Evolutionary conservation across 2,329 filamentous ascomycete species (phyloP), one percentile per base, ranked within the genome.

Genomic region (Botrytis deweyae): DNA sequence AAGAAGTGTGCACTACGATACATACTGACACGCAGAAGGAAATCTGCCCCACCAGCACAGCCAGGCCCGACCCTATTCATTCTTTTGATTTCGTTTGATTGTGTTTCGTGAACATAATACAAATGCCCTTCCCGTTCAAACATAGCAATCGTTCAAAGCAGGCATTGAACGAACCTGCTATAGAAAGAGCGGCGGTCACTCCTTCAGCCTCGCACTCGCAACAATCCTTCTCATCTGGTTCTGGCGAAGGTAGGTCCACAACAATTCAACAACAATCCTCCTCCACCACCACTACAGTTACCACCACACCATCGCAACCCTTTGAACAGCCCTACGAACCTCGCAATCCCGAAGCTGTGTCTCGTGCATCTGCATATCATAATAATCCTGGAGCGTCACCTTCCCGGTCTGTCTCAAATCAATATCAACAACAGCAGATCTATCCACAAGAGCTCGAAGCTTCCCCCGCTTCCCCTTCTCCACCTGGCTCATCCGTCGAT

Each of bases 131-230:
- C 74, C 76, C 77, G 77, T 77, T 80, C 75, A 78, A 78, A 69
- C 79, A 80, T 69, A 80, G 75, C 75, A 81, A 81, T 78, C 79
- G 80, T 77, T 81, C 80, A 73, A 80, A 78, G 76, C 79, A 78
- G 77, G 77, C 77, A 74, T 77, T 81, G 78, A 77, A 77, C 75
- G 79, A 81, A 70, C 49, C 64, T 73, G 71, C 71, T 62, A 73
- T 73, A 69, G 71, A 73, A 73, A 73, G 46, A 72, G 73, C 55
- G 68, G 72, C 52, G 65, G 72, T 69, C 52, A 69, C 58, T 73
- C 73, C 61, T 68, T 70, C 74, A 75, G 71, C 71, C 71, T 73
- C 71, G 52, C 71, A 58, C 29, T 58, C 66, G 22, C 36, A 73
- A 46, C 64, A 73, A 69, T 73, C 71, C 71, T 74, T 74, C 44